Conservation (phyloP, 2,329 filamentous ascomycete species). For the Arachnopeziza araneosa region DNA sequence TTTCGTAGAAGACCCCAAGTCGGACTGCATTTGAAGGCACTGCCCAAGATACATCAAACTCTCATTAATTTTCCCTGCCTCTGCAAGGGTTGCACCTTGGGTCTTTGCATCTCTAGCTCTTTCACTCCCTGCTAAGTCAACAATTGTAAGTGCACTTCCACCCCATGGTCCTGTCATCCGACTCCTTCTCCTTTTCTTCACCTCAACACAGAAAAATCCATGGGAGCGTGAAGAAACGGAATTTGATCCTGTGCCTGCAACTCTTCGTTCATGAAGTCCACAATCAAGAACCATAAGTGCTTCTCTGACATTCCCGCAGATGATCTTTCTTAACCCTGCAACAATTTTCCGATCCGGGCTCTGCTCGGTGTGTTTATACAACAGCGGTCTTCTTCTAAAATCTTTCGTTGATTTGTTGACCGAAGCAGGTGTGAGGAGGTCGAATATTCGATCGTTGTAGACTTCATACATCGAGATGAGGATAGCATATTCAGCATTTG, state of each 20-base stretch:
- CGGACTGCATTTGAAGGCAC: slow-evolving; percentile 91
- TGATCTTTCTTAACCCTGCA: slow-evolving; percentile 82
- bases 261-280: slow-evolving; percentile 77
- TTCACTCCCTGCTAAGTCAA: slow-evolving; percentile 90
- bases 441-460: slow-evolving; percentile 97
- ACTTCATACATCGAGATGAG: slow-evolving; percentile 98
- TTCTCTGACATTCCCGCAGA: slow-evolving; percentile 76
- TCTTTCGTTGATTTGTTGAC: slow-evolving; percentile 61
- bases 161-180: slow-evolving; percentile 59
- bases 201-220: slow-evolving; percentile 92
- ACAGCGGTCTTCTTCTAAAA: slow-evolving; percentile 67
- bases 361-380: slow-evolving; percentile 88
- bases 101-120: slow-evolving; percentile 91
- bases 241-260: slow-evolving; percentile 88
- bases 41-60: slow-evolving; percentile 97
- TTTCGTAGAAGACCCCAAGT: slow-evolving; percentile 67
- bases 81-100: slow-evolving; percentile 82
- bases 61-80: slow-evolving; percentile 98
- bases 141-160: slow-evolving; percentile 76
- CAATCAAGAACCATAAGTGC: slow-evolving; percentile 87
- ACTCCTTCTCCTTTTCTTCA: slow-evolving; percentile 67
- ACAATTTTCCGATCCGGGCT: slow-evolving; percentile 93
- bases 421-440: slow-evolving; percentile 67
- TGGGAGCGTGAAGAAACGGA: slow-evolving; percentile 89
- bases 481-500: slow-evolving; percentile 74